A percentile compares a stretch with the other conserved stretches of the same genome.
These are phyloP conservation scores for Trametes hirsuta DNA, from an alignment of 1,284 basidiomycete species.

Conservation along the genomic window DNA sequence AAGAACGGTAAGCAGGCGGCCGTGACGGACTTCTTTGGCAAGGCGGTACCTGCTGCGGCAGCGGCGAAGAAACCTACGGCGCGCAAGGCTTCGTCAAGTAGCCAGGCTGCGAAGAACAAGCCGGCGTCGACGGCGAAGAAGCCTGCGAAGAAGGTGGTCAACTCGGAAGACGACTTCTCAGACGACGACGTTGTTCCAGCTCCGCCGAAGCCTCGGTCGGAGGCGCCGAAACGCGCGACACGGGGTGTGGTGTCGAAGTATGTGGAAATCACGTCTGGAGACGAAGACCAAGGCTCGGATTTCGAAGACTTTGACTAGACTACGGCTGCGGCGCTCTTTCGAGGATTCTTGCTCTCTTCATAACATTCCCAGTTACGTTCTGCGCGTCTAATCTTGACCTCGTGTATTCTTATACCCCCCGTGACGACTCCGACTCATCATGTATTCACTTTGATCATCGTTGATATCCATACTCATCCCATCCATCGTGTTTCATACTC, in stretches of 20 bases:
- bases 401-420: constrained; percentile 7
- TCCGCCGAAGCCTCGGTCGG: constrained; percentile 31
- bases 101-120: constrained; percentile 39
- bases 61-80: constrained; percentile 30
- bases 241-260: constrained; percentile 41
- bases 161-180: constrained; percentile 39
- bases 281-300: constrained; percentile 35
- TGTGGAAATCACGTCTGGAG: constrained; percentile 44
- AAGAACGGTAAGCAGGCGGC: constrained; percentile 44
- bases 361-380: neutral
- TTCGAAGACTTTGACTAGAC: constrained; percentile 37
- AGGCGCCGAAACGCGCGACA: constrained; percentile 41
- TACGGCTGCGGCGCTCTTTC: neutral
- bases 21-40: constrained; percentile 65
- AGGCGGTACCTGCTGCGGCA: constrained; percentile 41
- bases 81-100: constrained; percentile 30
- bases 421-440: neutral
- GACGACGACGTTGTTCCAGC: constrained; percentile 30
- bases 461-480: constrained; percentile 11
- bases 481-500: constrained; percentile 3
- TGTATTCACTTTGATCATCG: constrained; percentile 10
- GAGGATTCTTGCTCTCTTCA: neutral
- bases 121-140: constrained; percentile 36
- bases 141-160: constrained; percentile 35
- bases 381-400: neutral